These are phyloP conservation scores for Stenogyne calaminthoides DNA, from an alignment of 305 asterid species.

Conservation along the genomic window DNA sequence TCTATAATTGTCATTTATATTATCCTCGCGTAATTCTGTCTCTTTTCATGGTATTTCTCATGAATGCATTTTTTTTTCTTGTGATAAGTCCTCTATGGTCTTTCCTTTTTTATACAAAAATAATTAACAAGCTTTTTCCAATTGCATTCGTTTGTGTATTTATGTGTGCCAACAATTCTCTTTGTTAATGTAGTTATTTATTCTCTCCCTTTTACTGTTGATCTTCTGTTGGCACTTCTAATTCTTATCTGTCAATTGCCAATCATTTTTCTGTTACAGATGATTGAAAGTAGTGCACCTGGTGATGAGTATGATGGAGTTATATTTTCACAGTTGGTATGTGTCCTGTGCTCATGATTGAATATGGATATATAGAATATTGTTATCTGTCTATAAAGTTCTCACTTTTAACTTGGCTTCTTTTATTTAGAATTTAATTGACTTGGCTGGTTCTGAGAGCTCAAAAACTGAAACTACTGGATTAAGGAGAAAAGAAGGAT, in stretches of 20 bases:
- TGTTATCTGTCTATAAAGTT: not conserved
- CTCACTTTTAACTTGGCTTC: slow-evolving; percentile 23
- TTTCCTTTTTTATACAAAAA: not conserved
- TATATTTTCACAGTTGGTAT: slow-evolving; percentile 94
- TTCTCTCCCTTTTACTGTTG: slow-evolving; percentile 6
- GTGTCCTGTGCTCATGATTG: slow-evolving; percentile 23
- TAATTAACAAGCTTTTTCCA: not conserved
- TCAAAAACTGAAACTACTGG: slow-evolving; percentile 99
- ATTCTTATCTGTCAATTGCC: slow-evolving; percentile 24
- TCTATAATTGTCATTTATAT: slow-evolving; percentile 6
- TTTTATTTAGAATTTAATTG: slow-evolving; percentile 77
- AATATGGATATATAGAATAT: not conserved
- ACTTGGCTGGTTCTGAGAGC: slow-evolving; percentile 99
- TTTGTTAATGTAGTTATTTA: slow-evolving; percentile 9
- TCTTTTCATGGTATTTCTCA: slow-evolving; percentile 10
- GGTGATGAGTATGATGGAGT: slow-evolving; percentile 98
- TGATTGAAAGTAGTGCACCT: slow-evolving; percentile 96
- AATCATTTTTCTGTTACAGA: slow-evolving; percentile 50
- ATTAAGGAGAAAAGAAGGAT: slow-evolving; percentile 96
- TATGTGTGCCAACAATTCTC: slow-evolving; percentile 2
- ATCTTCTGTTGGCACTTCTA: slow-evolving; percentile 18
- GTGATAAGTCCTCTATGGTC: not conserved
- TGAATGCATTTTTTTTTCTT: slow-evolving; percentile 1
- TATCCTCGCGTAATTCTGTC: not conserved
- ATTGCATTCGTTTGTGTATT: slow-evolving; percentile 2